These are phyloP conservation scores for Coemansia sp. DNA, from an alignment of 192 early-diverging fungal species.

Conservation along the genomic window DNA sequence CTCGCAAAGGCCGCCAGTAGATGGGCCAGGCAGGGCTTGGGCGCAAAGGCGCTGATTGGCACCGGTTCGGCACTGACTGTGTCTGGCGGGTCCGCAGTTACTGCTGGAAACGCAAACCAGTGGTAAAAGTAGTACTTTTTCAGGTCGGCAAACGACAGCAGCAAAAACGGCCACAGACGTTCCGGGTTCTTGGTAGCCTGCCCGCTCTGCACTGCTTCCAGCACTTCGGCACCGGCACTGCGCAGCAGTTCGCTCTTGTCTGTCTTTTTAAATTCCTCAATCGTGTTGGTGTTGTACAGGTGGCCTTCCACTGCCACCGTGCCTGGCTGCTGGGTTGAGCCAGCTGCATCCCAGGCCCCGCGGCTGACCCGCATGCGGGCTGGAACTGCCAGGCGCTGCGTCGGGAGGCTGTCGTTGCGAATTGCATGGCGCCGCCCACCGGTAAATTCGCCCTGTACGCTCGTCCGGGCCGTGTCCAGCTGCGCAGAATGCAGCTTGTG, in stretches of 20 bases:
- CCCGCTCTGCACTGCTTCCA: slow-evolving; percentile 69
- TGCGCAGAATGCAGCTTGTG: slow-evolving; percentile 82
- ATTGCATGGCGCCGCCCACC: slow-evolving; percentile 57
- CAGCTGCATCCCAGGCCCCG: slow-evolving; percentile 8
- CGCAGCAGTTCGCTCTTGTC: slow-evolving; percentile 73
- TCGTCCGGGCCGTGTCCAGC: slow-evolving; percentile 64
- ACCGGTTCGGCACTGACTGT: slow-evolving; percentile 12
- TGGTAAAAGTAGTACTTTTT: slow-evolving; percentile 95
- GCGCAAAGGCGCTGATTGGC: slow-evolving; percentile 12
- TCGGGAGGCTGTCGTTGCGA: slow-evolving; percentile 20
- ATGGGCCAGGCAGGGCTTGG: slow-evolving; percentile 22
- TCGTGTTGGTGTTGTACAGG: slow-evolving; percentile 90
- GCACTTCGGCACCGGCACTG: slow-evolving; percentile 46
- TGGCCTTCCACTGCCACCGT: slow-evolving; percentile 18
- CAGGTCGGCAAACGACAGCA: slow-evolving; percentile 92
- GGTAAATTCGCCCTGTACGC: slow-evolving; percentile 65
- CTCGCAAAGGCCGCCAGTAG: slow-evolving; percentile 21
- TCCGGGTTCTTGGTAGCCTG: slow-evolving; percentile 60
- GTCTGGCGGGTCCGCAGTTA: slow-evolving; percentile 65
- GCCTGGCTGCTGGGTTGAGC: slow-evolving; percentile 6
- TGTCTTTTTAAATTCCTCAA: slow-evolving; percentile 82
- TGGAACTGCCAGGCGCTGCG: slow-evolving; percentile 51
- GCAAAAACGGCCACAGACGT: slow-evolving; percentile 68
- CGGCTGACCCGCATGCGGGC: slow-evolving; percentile 60
- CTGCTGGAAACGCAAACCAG: slow-evolving; percentile 92